phyloP scores from a whole-genome alignment of 163 green algal genomes.

The Coccomyxa subellipsoidea region DNA sequence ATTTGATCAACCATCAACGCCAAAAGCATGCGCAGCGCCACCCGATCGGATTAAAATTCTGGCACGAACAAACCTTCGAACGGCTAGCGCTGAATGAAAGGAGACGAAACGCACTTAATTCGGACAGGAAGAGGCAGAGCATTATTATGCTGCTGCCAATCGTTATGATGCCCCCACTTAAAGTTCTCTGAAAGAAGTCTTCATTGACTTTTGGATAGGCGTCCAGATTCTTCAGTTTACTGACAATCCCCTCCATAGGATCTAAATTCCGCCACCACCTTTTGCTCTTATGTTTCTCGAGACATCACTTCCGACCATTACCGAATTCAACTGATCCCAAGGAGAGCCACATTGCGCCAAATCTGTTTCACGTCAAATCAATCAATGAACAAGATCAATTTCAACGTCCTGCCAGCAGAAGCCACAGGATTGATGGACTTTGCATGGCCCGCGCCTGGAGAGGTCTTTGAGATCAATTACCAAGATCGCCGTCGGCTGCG shows the following conservation, averaged over 20 bases:
- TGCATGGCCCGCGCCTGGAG: too few relatives aligned
- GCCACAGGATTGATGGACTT: too few relatives aligned
- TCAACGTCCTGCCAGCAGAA: too few relatives aligned
- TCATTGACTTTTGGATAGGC: slow-evolving; percentile 74
- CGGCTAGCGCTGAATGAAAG: not conserved
- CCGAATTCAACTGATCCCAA: not conserved
- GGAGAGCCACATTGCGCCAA: not conserved
- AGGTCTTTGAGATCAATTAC: too few relatives aligned
- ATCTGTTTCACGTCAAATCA: not conserved
- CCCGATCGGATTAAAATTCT: not conserved
- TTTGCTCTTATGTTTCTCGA: not conserved
- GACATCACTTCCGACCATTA: not conserved
- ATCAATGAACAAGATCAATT: not conserved
- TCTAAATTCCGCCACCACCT: not conserved
- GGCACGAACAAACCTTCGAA: not conserved
- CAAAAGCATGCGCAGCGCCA: not conserved
- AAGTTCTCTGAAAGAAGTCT: slow-evolving; percentile 92
- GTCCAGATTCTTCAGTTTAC: slow-evolving; percentile 60
- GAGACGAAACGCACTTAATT: slow-evolving; percentile 64
- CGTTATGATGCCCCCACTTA: slow-evolving; percentile 90
- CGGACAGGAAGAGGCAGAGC: slow-evolving; percentile 87
- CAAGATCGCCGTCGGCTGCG: too few relatives aligned
- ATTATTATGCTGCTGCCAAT: slow-evolving; percentile 84
- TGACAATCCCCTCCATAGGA: slow-evolving; percentile 22
- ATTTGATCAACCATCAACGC: not conserved